Conservation (phyloP, 208 protist genomes). For the Acanthamoeba rhysodes region DNA sequence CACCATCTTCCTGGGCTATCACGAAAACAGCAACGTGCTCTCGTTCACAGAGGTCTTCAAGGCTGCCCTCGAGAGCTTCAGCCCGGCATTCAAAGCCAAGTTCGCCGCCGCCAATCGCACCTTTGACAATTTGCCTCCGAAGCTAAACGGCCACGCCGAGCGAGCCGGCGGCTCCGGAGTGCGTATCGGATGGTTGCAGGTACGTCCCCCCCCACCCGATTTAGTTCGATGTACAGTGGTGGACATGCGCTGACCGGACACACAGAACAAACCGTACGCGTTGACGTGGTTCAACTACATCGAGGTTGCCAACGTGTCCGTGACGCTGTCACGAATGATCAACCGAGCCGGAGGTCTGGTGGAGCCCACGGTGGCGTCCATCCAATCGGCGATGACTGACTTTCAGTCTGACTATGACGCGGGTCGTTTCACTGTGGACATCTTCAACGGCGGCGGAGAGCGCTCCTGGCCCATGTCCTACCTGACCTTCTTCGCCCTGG, state of each 20-base stretch:
- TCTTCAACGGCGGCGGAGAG: not conserved
- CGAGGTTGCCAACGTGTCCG: not conserved
- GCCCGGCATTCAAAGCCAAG: not conserved
- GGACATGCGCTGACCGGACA: not conserved
- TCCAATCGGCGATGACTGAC: not conserved
- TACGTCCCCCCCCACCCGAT: not conserved
- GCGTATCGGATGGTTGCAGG: not conserved
- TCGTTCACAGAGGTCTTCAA: not conserved
- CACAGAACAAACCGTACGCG: not conserved
- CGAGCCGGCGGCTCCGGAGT: not conserved
- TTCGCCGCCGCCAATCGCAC: not conserved
- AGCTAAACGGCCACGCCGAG: not conserved
- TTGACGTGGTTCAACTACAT: constrained; percentile 15
- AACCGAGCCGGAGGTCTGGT: not conserved
- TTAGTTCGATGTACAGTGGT: not conserved
- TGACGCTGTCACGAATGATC: not conserved
- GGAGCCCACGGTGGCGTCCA: not conserved
- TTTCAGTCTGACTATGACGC: not conserved
- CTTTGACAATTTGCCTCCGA: not conserved
- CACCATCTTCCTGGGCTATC: constrained; percentile 3
- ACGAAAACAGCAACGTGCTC: not conserved
- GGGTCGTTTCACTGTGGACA: not conserved
- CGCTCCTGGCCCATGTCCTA: constrained; percentile 22
- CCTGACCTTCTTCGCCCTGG: constrained; percentile 9
- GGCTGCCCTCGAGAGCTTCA: not conserved